These are phyloP conservation scores for Plantago elongata DNA, from an alignment of 257 asterid species.

Conservation along the genomic window DNA sequence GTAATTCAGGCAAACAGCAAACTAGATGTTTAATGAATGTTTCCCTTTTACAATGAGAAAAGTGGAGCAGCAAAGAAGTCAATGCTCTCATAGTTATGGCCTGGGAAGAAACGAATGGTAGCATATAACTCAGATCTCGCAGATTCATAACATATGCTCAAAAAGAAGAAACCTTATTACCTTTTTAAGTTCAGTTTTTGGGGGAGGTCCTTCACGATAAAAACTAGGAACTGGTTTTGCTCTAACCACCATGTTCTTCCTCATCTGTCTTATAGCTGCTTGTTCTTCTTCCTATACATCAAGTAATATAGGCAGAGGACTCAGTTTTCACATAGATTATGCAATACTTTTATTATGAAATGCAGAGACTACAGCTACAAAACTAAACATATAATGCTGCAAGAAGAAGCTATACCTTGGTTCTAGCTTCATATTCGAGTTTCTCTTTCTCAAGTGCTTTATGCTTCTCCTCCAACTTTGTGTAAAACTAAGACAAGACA, in stretches of 20 bases:
- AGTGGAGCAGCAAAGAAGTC: too few relatives aligned
- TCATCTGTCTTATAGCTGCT: constrained; percentile 67
- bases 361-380: neutral
- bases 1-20: too few relatives aligned
- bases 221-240: constrained; percentile 94
- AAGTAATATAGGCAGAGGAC: constrained; percentile 25
- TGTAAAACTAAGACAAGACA: constrained; percentile 44
- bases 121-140: too few relatives aligned
- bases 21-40: too few relatives aligned
- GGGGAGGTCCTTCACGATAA: constrained; percentile 85
- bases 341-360: neutral
- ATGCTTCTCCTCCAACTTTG: constrained; percentile 76
- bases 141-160: too few relatives aligned
- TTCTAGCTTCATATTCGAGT: constrained; percentile 62
- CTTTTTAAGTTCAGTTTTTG: constrained; percentile 78
- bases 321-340: neutral
- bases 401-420: constrained; percentile 39
- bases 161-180: constrained; percentile 25
- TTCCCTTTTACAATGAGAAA: too few relatives aligned
- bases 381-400: too few relatives aligned
- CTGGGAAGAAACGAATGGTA: too few relatives aligned
- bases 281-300: constrained; percentile 72
- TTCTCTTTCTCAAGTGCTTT: constrained; percentile 83
- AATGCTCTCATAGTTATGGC: too few relatives aligned
- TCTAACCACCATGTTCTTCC: constrained; percentile 70